Evolutionary conservation across 495 filamentous ascomycete species (phyloP).

Genomic region (Aspergillus saccharolyticus): DNA sequence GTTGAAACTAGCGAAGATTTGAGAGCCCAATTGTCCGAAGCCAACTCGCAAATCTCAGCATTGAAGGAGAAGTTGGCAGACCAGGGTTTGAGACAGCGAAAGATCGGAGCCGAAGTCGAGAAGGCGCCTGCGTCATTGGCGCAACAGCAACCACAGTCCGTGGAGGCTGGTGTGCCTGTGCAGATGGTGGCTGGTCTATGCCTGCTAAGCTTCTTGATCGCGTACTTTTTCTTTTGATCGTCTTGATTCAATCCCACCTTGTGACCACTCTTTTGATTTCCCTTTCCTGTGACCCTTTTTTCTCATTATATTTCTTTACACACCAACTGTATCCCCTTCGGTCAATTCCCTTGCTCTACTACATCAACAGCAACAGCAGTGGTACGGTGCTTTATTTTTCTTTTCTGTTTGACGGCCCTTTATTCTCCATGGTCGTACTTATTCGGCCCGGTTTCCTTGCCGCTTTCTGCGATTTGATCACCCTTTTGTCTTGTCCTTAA

Average conservation of each 20-base stretch:
- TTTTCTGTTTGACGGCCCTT: conserved; percentile 7
- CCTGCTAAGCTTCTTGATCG: conserved; percentile 84
- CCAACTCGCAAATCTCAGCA: conserved; percentile 65
- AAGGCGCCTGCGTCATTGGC: conserved; percentile 35
- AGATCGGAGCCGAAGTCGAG: conserved; percentile 41
- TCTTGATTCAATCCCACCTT: conserved; percentile 21
- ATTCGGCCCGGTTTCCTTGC: conserved; percentile 1
- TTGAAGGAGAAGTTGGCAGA: conserved; percentile 67
- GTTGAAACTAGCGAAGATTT: conserved; percentile 55
- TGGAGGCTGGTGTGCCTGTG: conserved; percentile 75
- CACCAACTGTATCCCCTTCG: conserved; percentile 25
- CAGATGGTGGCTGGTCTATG: conserved; percentile 79
- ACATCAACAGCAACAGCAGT: conserved; percentile 19
- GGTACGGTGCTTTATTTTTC: conserved; percentile 19
- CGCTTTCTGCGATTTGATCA: conserved; percentile 2
- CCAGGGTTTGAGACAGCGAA: conserved; percentile 66
- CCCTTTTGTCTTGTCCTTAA: conserved; percentile 13
- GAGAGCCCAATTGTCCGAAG: conserved; percentile 66
- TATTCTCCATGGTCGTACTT: conserved; percentile 3
- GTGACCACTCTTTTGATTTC: conserved; percentile 16
- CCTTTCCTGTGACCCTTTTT: conserved; percentile 13
- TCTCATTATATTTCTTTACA: conserved; percentile 5
- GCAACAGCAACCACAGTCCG: conserved; percentile 43
- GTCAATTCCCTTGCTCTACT: conserved; percentile 17
- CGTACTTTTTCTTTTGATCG: conserved; percentile 82